Base-by-base conservation (phyloP, 1,284 basidiomycete genomes). In the Sporisorium exsertum region DNA sequence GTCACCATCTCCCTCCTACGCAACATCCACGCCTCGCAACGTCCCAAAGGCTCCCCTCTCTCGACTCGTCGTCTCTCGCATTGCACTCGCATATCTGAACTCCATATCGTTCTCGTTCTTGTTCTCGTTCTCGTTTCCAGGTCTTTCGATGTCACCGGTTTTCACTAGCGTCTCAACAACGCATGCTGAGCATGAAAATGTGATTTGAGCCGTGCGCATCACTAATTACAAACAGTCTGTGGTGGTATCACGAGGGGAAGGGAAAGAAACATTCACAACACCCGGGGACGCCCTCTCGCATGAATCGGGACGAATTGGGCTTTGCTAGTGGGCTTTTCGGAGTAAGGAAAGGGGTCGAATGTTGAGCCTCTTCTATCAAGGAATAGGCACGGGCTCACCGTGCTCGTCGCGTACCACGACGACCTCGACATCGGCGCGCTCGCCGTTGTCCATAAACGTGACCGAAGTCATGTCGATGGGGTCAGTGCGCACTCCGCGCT, bases 391-490 rank as follows among this genome's bases (percentile, higher is more conserved):
- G 29, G 83, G 83, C 66, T 85, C 79, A 55, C 83, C 83, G 51
- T 82, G 72, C 70, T 85, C 84, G 64, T 85, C 84, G 22, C 84
- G 72, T 15, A 85, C 84, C 13, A 85, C 84, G 24, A 85, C 84
- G 22, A 84, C 81, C 54, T 85, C 84, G 40, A 85, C 84, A 57
- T 85, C 84, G 15, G 83, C 83, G 13, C 74, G 93, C 88, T 99
- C 96, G n/a, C 94, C 94, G 1, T 92, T 94, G 86, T 98, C 96
- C 87, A 95, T 90, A 84, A 96, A 98, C 2, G 94, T 90, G 29
- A 99, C 91, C 49, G 84, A 78, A 15, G 96, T 98, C 61, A 92
- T 92, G 86, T 99, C 96, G 71, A 84, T 77, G 3, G 80, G 79
- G 55, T 83, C 82, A 29, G 84, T 85, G 20, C 84, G 91, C 77